Evolutionary conservation across 1,284 basidiomycete genomes (phyloP), one percentile per base, ranked within the genome.

Genomic region (Coniferiporia weirii): DNA sequence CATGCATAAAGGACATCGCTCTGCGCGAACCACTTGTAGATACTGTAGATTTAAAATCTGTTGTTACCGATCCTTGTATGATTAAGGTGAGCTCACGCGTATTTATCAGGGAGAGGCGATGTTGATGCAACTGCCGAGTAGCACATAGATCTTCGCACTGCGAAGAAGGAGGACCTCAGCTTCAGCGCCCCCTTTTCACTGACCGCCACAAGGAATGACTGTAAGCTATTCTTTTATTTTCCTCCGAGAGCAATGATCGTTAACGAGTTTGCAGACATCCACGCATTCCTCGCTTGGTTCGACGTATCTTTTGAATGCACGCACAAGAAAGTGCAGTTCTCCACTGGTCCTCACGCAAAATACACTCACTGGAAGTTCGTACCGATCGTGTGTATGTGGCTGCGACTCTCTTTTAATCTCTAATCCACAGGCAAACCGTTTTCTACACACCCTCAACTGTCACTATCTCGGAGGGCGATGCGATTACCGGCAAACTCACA

Each of bases 251-350:
- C 22, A 54, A 46, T 22, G 48, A 60, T 36, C 55, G 56, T 1
- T 54, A 40, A 56, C 19, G 45, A 10, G 6, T 52, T 46, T 61
- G 49, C 65, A 96, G 94, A 94, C 71, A 82, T 96, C 17, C 97
- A 99, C 70, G 97, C 97, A n/a, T 98, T 98, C 85, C 85, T 99
- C 56, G 95, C 95, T 43, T 99, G 97, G 97, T 99, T 99, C 75
- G 97, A 99, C 73, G 91, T 98, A 68, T 82, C 86, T 52, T 99
- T 99, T 76, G 89, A 93, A 60, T 95, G 92, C 71, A 95, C 94
- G 63, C 97, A 99, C 80, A 98, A 95, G 75, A 93, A 93, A 66
- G 88, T 97, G 64, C 87, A 87, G 69, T 98, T 98, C 76, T 94
- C 91, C 54, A 98, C 95, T 17, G 95, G 95, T 20, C 95, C 95